These are phyloP conservation scores for Alternaria arborescens DNA, from an alignment of 2,329 filamentous ascomycete species.

Conservation along the genomic window DNA sequence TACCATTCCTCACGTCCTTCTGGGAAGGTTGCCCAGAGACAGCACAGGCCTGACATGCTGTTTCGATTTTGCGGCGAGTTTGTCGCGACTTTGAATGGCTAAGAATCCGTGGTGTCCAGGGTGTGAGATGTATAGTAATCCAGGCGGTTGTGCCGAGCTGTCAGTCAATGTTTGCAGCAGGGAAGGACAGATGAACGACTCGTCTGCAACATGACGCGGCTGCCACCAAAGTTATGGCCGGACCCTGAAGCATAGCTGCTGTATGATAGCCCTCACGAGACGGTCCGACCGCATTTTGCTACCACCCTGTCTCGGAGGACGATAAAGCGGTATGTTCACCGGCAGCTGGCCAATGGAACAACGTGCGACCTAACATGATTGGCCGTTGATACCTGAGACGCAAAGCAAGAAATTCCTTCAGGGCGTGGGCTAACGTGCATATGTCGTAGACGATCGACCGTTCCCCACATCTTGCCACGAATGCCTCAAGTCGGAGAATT, in stretches of 20 bases:
- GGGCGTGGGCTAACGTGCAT: conserved; percentile 9
- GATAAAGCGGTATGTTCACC: conserved; percentile 15
- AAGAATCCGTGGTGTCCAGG: background rate
- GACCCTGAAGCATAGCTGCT: conserved; percentile 9
- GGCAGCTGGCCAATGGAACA: conserved; percentile 12
- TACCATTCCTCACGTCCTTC: conserved; percentile 24
- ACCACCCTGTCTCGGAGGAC: conserved; percentile 9
- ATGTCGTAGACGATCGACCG: conserved; percentile 12
- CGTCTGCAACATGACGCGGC: conserved; percentile 12
- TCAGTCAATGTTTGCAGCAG: background rate
- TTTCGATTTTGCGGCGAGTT: background rate
- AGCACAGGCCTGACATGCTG: conserved; percentile 30
- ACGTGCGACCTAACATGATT: background rate
- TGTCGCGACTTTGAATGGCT: background rate
- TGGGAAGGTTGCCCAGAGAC: conserved; percentile 29
- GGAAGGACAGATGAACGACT: background rate
- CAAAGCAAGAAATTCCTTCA: conserved; percentile 13
- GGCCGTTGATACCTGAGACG: background rate
- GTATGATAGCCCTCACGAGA: conserved; percentile 7
- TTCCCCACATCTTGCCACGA: conserved; percentile 5
- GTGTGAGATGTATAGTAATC: background rate
- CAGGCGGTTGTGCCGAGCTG: conserved; percentile 3
- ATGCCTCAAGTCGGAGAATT: conserved; percentile 6
- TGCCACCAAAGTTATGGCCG: conserved; percentile 5
- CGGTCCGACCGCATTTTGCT: conserved; percentile 16